phyloP scores from a whole-genome alignment of 306 rosid genomes.

The Quercus alba region DNA sequence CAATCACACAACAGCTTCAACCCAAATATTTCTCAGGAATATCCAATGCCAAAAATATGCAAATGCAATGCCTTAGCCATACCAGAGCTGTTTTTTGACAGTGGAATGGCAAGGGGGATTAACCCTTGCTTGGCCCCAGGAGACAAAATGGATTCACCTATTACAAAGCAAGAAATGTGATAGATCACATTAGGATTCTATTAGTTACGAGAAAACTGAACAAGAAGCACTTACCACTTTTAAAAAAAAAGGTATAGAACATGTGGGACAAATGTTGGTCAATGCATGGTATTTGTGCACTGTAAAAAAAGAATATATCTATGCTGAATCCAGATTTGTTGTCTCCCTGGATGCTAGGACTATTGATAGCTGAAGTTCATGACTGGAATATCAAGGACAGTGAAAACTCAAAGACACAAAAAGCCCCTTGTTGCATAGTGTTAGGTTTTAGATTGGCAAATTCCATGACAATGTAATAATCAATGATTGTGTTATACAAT shows the following conservation, averaged over 20 bases:
- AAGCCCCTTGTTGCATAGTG: background rate
- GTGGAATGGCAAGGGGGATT: conserved; percentile 76
- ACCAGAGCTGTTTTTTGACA: conserved; percentile 74
- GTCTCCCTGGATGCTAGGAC: background rate
- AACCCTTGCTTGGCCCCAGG: conserved; percentile 84
- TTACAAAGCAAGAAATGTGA: conserved; percentile 19
- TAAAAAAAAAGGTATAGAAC: background rate
- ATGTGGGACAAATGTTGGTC: background rate
- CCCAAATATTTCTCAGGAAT: conserved; percentile 4
- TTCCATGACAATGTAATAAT: no score
- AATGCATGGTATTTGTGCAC: background rate
- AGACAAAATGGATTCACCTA: conserved; percentile 80
- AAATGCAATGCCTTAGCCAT: conserved; percentile 7
- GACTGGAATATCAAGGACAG: background rate
- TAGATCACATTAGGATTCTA: background rate
- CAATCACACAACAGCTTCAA: conserved; percentile 14
- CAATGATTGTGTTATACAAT: no score
- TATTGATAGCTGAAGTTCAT: background rate
- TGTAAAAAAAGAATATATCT: background rate
- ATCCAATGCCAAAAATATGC: background rate
- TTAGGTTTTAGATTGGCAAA: no score
- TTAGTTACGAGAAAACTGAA: background rate
- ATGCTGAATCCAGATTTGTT: background rate
- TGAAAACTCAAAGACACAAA: background rate
- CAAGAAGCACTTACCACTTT: background rate